Evolutionary conservation across 768 basidiomycete genomes (phyloP).

Genomic region (Naganishia vishniacii): DNA sequence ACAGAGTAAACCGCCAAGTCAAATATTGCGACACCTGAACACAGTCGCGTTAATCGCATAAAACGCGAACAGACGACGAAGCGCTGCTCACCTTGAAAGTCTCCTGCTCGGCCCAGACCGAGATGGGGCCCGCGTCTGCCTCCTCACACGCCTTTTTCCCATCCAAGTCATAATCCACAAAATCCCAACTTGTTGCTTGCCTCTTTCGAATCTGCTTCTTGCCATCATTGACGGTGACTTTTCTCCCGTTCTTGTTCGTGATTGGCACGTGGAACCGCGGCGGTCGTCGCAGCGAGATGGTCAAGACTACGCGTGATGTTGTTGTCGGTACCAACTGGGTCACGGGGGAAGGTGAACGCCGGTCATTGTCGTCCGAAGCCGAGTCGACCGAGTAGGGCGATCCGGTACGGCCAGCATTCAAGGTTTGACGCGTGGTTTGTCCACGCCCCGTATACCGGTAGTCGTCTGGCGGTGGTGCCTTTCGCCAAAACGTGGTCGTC

Average conservation of each 20-base stretch:
- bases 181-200: conserved; percentile 9
- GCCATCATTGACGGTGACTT: conserved; percentile 4
- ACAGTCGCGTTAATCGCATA: neutral
- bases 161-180: neutral
- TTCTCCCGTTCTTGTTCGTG: conserved; percentile 3
- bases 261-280: conserved; percentile 21
- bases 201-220: neutral
- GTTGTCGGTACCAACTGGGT: conserved; percentile 5
- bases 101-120: conserved; percentile 24
- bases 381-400: conserved; percentile 7
- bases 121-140: conserved; percentile 10
- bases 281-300: conserved; percentile 25
- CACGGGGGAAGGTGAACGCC: conserved; percentile 3
- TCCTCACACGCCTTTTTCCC: conserved; percentile 3
- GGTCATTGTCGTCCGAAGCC: conserved; percentile 1
- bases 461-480: neutral
- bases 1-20: conserved; percentile 26
- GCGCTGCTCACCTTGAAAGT: conserved; percentile 24
- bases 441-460: neutral
- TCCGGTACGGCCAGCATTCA: neutral
- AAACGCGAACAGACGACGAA: neutral
- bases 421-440: neutral
- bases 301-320: conserved; percentile 22
- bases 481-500: conserved; percentile 18
- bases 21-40: conserved; percentile 24